A percentile compares a stretch with the other conserved stretches of the same genome.
These are phyloP conservation scores for Priceomyces melissophilus DNA, from an alignment of 805 yeast species.

Conservation along the genomic window DNA sequence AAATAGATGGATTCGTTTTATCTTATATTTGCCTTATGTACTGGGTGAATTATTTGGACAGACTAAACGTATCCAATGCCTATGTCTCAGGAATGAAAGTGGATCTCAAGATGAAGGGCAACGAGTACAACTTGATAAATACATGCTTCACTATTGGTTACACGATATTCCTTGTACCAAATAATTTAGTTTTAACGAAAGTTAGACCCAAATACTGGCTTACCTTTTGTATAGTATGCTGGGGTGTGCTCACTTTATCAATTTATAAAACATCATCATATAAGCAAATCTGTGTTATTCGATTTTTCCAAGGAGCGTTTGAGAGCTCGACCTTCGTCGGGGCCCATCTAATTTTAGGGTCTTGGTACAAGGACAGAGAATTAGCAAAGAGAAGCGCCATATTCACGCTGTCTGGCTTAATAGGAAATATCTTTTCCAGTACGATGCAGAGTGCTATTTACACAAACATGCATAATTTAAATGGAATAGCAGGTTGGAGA, in stretches of 20 bases:
- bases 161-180: slow-evolving; percentile 59
- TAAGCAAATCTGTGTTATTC: slow-evolving; percentile 50
- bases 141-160: slow-evolving; percentile 62
- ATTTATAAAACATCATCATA: slow-evolving; percentile 46
- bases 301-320: slow-evolving; percentile 60
- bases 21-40: slow-evolving; percentile 40
- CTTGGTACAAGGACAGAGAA: slow-evolving; percentile 50
- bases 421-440: slow-evolving; percentile 54
- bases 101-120: slow-evolving; percentile 45
- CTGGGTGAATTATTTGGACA: slow-evolving; percentile 56
- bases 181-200: slow-evolving; percentile 49
- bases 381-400: slow-evolving; percentile 50
- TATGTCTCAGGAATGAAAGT: slow-evolving; percentile 69
- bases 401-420: slow-evolving; percentile 51
- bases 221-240: slow-evolving; percentile 48
- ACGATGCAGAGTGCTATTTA: slow-evolving; percentile 57
- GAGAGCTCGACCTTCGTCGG: slow-evolving; percentile 58
- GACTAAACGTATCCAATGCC: slow-evolving; percentile 39
- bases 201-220: slow-evolving; percentile 58
- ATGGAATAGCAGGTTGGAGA: slow-evolving; percentile 61
- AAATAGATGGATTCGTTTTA: slow-evolving; percentile 40
- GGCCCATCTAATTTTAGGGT: slow-evolving; percentile 51
- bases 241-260: slow-evolving; percentile 57
- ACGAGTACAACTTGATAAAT: slow-evolving; percentile 49
- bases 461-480: slow-evolving; percentile 40